These are phyloP conservation scores for Sugiyamaella chiloensis DNA, from an alignment of 805 yeast species.

Conservation along the genomic window DNA sequence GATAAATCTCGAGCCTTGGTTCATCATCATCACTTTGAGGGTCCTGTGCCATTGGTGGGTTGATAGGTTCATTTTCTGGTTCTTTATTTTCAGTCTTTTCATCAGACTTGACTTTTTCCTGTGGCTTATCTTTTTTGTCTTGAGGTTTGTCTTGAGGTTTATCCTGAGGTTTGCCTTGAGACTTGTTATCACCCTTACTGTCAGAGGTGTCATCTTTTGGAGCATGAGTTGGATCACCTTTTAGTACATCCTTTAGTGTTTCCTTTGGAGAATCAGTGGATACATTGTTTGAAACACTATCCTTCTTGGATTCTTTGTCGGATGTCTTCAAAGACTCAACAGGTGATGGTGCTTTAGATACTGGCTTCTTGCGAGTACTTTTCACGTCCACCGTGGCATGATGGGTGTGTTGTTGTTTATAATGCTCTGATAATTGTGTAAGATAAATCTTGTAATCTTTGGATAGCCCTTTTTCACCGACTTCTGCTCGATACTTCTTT, in stretches of 20 bases:
- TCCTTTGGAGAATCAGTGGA: slow-evolving; percentile 7
- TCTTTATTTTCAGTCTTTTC: not conserved
- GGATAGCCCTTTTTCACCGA: slow-evolving; percentile 68
- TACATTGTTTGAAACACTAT: not conserved
- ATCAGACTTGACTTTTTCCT: not conserved
- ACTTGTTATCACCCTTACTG: not conserved
- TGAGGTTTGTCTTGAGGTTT: not conserved
- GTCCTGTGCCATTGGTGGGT: slow-evolving; percentile 7
- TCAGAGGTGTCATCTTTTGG: not conserved
- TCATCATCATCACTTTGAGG: slow-evolving; percentile 15
- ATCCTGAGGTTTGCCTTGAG: not conserved
- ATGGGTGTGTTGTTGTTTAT: slow-evolving; percentile 23
- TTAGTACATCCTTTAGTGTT: not conserved
- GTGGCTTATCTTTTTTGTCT: not conserved
- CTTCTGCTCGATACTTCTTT: slow-evolving; percentile 79
- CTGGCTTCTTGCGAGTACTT: slow-evolving; percentile 6
- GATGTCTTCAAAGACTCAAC: not conserved
- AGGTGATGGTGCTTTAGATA: not conserved
- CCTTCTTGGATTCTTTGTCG: not conserved
- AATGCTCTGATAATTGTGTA: slow-evolving; percentile 35
- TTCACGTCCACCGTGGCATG: slow-evolving; percentile 22
- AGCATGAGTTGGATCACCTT: not conserved
- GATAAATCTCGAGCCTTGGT: slow-evolving; percentile 28
- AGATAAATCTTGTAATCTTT: slow-evolving; percentile 47
- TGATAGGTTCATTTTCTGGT: slow-evolving; percentile 5